phyloP scores from a whole-genome alignment of 306 rosid genomes.

The Pueraria montana region DNA sequence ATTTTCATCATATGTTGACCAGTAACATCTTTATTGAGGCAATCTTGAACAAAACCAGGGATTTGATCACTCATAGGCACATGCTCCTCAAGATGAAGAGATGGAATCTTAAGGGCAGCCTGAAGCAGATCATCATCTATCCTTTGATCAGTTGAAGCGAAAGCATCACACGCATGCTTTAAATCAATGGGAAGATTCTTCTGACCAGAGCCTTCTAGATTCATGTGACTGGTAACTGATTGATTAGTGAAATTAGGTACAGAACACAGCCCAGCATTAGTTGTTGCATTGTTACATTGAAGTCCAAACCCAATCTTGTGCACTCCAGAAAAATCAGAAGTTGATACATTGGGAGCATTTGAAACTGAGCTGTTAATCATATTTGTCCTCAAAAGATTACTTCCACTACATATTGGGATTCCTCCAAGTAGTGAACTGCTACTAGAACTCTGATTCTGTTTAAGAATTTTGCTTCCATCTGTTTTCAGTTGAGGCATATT shows the following conservation, averaged over 20 bases:
- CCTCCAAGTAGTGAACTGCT: slow-evolving; percentile 58
- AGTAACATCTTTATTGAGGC: slow-evolving; percentile 48
- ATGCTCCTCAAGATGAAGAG: slow-evolving; percentile 50
- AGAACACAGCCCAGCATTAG: slow-evolving; percentile 51
- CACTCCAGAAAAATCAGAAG: slow-evolving; percentile 51
- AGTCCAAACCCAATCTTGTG: slow-evolving; percentile 52
- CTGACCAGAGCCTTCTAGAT: slow-evolving; percentile 48
- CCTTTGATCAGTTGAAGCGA: slow-evolving; percentile 55
- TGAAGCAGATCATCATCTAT: slow-evolving; percentile 64
- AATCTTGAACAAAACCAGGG: slow-evolving; percentile 52
- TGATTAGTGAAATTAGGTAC: slow-evolving; percentile 50
- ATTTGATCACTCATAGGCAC: slow-evolving; percentile 50
- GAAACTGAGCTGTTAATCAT: slow-evolving; percentile 54
- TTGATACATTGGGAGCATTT: slow-evolving; percentile 43
- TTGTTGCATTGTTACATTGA: slow-evolving; percentile 55
- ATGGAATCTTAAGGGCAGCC: slow-evolving; percentile 61
- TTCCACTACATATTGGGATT: slow-evolving; percentile 58
- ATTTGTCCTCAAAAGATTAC: slow-evolving; percentile 53
- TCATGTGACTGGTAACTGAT: slow-evolving; percentile 46
- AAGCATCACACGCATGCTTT: slow-evolving; percentile 51
- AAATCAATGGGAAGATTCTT: slow-evolving; percentile 51
- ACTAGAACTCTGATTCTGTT: slow-evolving; percentile 50
- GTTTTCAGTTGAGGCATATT: slow-evolving; percentile 55
- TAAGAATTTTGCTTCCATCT: slow-evolving; percentile 54
- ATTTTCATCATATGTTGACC: slow-evolving; percentile 42